phyloP scores from a whole-genome alignment of 2,329 filamentous ascomycete genomes.

The Fonsecaea nubica region DNA sequence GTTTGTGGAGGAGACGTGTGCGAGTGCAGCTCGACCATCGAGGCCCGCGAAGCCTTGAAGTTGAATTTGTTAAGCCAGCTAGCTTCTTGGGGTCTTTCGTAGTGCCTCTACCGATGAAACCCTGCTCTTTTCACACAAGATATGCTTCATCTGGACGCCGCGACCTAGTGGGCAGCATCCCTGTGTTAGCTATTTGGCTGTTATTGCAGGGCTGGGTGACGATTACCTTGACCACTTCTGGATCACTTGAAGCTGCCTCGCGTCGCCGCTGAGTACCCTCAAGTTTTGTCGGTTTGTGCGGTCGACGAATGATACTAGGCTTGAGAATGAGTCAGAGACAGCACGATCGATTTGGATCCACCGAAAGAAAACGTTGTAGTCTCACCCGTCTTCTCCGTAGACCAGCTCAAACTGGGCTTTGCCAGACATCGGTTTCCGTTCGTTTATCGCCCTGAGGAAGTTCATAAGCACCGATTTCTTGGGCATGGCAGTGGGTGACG shows the following conservation, averaged over 20 bases:
- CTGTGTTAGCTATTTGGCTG: background rate
- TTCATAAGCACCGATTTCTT: background rate
- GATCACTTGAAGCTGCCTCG: conserved; percentile 7
- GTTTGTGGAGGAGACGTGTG: background rate
- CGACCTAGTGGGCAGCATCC: background rate
- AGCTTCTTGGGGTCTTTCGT: background rate
- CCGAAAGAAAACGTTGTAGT: background rate
- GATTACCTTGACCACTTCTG: conserved; percentile 7
- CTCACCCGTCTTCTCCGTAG: background rate
- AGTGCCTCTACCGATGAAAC: background rate
- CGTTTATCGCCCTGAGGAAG: conserved; percentile 11
- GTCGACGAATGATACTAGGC: background rate
- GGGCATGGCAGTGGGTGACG: background rate
- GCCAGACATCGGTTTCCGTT: background rate
- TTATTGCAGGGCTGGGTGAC: background rate
- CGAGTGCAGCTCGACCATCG: too few relatives aligned
- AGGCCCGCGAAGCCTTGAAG: too few relatives aligned
- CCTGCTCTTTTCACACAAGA: conserved; percentile 5
- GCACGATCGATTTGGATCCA: background rate
- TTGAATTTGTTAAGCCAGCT: background rate
- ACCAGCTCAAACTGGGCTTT: conserved; percentile 1
- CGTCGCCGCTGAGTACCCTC: background rate
- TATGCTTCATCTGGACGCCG: background rate
- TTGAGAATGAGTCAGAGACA: background rate
- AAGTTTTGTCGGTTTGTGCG: background rate